Base-by-base conservation (phyloP, 805 yeast genomes). In the Lipomyces chichibuensis region DNA sequence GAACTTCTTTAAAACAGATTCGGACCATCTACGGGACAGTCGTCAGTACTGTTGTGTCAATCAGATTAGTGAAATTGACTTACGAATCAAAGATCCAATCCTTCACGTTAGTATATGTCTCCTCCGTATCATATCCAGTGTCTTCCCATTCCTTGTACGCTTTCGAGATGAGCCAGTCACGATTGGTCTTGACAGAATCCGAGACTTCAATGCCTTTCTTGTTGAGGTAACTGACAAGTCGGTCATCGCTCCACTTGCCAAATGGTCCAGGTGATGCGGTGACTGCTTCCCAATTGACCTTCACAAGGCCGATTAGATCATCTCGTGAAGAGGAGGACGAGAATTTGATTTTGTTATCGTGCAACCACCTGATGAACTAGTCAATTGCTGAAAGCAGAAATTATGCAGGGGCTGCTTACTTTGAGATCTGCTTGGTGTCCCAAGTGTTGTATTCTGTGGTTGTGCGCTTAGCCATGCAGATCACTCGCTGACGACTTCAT, bases 391-490 rank as follows among this genome's bases (percentile, higher is more conserved):
- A 56, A 20, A 25, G 27, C 1, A 53, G 6, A 53, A 46, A 39
- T 8, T 59, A 52, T 46, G 33, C 23, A n/a, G 23, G 1, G 37
- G 25, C 3, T 8, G n/a, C 49, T 33, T 56, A 56, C 59, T 66
- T 61, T 3, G 51, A 2, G 49, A 64, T 39, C 46, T 51, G 64
- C 39, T 65, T 63, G 23, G 65, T 56, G 60, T 65, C 74, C 87
- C 91, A 23, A 81, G 64, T 35, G 46, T 65, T 61, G 63, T 67
- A 68, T 53, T 67, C 69, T 62, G 23, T 62, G 23, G 4, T 11
- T 23, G 9, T 23, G 29, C 20, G 2, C 11, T 29, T 11, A 29
- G 55, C 33, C 13, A 29, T 32, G 23, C 37, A 25, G 32, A 14
- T 49, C 49, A 1, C 33, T 23, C 32, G 20, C 2, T 17, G 11